A percentile compares a stretch with the other conserved stretches of the same genome.
Evolutionary conservation across 768 basidiomycete species (phyloP).

Genomic region (Thelephora aurantiotincta): DNA sequence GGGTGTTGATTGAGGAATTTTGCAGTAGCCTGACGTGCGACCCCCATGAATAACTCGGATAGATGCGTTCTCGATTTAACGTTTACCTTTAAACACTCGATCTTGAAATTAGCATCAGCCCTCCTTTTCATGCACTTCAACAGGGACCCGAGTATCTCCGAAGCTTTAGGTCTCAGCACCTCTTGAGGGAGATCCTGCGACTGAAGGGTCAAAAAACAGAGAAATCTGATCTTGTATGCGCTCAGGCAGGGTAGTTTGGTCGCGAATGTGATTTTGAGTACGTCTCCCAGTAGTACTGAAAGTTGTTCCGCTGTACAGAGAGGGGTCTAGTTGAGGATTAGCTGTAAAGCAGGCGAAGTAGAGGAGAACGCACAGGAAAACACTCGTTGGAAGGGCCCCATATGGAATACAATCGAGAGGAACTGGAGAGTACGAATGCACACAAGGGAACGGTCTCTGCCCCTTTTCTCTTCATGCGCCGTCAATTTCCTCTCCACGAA

Average conservation of each 20-base stretch:
- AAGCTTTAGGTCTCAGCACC: conserved; percentile 20
- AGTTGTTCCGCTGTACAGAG: conserved; percentile 27
- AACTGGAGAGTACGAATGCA: conserved; percentile 40
- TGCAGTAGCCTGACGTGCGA: background rate
- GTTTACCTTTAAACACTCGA: background rate
- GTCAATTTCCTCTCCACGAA: conserved; percentile 7
- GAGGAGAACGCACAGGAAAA: conserved; percentile 27
- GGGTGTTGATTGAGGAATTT: background rate
- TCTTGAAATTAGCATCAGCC: conserved; percentile 13
- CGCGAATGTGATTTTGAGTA: conserved; percentile 28
- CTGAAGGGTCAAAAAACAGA: conserved; percentile 37
- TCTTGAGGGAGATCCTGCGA: conserved; percentile 31
- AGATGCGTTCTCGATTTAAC: background rate
- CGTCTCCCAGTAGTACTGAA: conserved; percentile 25
- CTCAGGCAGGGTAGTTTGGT: conserved; percentile 22
- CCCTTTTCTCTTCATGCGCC: conserved; percentile 25
- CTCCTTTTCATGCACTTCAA: conserved; percentile 11
- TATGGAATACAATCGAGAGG: conserved; percentile 35
- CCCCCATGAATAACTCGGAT: background rate
- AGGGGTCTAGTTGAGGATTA: background rate
- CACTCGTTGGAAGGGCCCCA: conserved; percentile 26
- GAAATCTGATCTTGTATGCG: conserved; percentile 27
- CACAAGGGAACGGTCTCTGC: conserved; percentile 28
- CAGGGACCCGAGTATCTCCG: conserved; percentile 22
- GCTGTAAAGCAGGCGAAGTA: background rate